These are phyloP conservation scores for Musa acuminata DNA, from an alignment of 176 grass and related monocot genomes.

Conservation along the genomic window DNA sequence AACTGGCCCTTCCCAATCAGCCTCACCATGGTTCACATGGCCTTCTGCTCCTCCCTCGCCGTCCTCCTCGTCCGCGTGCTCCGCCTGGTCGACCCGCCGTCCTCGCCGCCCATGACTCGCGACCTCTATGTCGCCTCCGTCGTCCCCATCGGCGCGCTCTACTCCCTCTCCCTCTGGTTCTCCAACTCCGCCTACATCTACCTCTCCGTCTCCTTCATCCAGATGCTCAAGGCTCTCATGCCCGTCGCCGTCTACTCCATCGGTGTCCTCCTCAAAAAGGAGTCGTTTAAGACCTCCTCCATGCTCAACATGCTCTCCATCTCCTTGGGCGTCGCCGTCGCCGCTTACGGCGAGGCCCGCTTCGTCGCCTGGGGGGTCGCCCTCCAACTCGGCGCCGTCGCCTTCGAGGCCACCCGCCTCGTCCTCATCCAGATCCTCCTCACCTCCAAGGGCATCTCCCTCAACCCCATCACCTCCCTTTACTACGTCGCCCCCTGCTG, in stretches of 20 bases:
- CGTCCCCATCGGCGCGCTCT: constrained; percentile 82
- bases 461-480: constrained; percentile 92
- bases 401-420: constrained; percentile 75
- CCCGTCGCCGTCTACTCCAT: constrained; percentile 93
- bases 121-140: constrained; percentile 67
- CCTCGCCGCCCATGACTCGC: constrained; percentile 55
- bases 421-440: constrained; percentile 98
- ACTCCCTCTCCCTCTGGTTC: constrained; percentile 95
- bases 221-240: constrained; percentile 99
- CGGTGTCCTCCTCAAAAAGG: constrained; percentile 71
- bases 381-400: constrained; percentile 77
- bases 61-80: constrained; percentile 58
- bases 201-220: constrained; percentile 97
- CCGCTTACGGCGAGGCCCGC: constrained; percentile 85
- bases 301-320: constrained; percentile 99
- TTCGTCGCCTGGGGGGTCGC: constrained; percentile 64
- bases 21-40: constrained; percentile 92
- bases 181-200: constrained; percentile 98
- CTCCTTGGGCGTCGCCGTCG: constrained; percentile 89
- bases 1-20: constrained; percentile 97
- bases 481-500: constrained; percentile 90
- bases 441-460: constrained; percentile 87
- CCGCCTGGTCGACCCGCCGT: constrained; percentile 61
- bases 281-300: constrained; percentile 47
- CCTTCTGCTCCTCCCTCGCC: constrained; percentile 83